Conservation (phyloP, 805 yeast genomes). For the Dipodascus geniculatus region DNA sequence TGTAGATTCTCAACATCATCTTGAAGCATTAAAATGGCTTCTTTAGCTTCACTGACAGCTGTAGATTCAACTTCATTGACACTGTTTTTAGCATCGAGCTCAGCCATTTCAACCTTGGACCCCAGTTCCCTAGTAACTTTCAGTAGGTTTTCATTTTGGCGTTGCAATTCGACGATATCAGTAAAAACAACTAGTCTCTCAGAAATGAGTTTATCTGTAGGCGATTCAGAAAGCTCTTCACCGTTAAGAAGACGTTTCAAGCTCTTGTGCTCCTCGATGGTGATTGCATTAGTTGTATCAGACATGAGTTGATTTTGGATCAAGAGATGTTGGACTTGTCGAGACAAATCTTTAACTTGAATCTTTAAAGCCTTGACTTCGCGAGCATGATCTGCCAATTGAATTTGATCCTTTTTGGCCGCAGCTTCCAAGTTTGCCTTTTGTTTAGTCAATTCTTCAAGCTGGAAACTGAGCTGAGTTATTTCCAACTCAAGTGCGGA, state of each 20-base stretch:
- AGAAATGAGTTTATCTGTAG: slow-evolving; percentile 60
- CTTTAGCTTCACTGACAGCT: slow-evolving; percentile 26
- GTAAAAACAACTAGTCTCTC: slow-evolving; percentile 64
- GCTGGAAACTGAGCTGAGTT: slow-evolving; percentile 40
- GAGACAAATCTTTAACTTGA: slow-evolving; percentile 61
- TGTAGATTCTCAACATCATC: slow-evolving; percentile 34
- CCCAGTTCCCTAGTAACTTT: slow-evolving; percentile 62
- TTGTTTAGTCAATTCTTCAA: slow-evolving; percentile 33
- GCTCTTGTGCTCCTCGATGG: slow-evolving; percentile 51
- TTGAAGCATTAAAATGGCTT: slow-evolving; percentile 22
- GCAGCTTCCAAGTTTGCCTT: slow-evolving; percentile 34
- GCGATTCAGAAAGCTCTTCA: slow-evolving; percentile 34
- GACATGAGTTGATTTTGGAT: slow-evolving; percentile 46
- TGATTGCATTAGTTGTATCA: slow-evolving; percentile 43
- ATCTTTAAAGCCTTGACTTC: slow-evolving; percentile 40
- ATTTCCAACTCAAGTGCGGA: slow-evolving; percentile 57
- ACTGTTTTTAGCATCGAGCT: slow-evolving; percentile 22
- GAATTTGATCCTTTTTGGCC: slow-evolving; percentile 28
- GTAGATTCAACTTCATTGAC: slow-evolving; percentile 21
- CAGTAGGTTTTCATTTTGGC: slow-evolving; percentile 63
- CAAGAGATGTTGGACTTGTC: slow-evolving; percentile 67
- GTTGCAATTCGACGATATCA: slow-evolving; percentile 54
- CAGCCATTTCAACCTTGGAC: slow-evolving; percentile 54
- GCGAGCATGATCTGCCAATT: slow-evolving; percentile 33
- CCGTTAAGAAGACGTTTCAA: slow-evolving; percentile 42